Evolutionary conservation across 2,329 filamentous ascomycete species (phyloP).

Genomic region (Talaromyces sp.): DNA sequence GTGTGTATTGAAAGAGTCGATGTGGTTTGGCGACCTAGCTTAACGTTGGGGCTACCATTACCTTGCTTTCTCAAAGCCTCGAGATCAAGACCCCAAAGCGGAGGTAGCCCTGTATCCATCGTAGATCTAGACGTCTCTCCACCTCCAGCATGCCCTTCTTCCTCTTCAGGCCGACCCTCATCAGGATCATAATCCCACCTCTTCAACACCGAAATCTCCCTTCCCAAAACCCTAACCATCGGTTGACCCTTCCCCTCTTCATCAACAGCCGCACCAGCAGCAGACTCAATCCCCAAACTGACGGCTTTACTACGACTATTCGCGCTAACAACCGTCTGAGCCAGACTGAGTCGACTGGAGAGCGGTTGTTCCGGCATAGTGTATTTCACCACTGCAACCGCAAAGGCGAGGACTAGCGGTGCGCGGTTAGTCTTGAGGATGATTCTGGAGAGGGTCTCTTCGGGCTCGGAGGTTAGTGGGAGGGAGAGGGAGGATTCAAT

Average conservation of each 20-base stretch:
- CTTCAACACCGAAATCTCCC: slow-evolving; percentile 70
- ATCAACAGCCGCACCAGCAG: slow-evolving; percentile 52
- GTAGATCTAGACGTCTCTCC: background rate
- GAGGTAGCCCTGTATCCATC: slow-evolving; percentile 16
- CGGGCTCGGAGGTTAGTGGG: slow-evolving; percentile 37
- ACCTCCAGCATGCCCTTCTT: slow-evolving; percentile 3
- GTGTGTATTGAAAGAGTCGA: slow-evolving; percentile 65
- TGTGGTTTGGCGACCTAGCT: slow-evolving; percentile 17
- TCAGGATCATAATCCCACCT: slow-evolving; percentile 66
- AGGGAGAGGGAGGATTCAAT: slow-evolving; percentile 33
- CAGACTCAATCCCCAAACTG: slow-evolving; percentile 65
- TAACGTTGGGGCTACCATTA: slow-evolving; percentile 26
- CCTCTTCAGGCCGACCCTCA: slow-evolving; percentile 34
- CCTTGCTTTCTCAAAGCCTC: slow-evolving; percentile 48
- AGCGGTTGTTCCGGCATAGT: slow-evolving; percentile 82
- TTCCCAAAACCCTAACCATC: slow-evolving; percentile 63
- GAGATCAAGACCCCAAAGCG: slow-evolving; percentile 56
- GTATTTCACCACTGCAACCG: slow-evolving; percentile 65
- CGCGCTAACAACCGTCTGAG: slow-evolving; percentile 75
- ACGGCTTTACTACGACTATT: slow-evolving; percentile 74
- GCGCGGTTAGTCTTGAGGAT: slow-evolving; percentile 71
- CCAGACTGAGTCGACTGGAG: slow-evolving; percentile 76
- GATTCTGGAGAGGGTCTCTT: slow-evolving; percentile 55
- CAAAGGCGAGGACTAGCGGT: slow-evolving; percentile 75
- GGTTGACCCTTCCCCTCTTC: slow-evolving; percentile 73